Evolutionary conservation across 257 asterid species (phyloP).

Genomic region (Ligustrum vulgare): DNA sequence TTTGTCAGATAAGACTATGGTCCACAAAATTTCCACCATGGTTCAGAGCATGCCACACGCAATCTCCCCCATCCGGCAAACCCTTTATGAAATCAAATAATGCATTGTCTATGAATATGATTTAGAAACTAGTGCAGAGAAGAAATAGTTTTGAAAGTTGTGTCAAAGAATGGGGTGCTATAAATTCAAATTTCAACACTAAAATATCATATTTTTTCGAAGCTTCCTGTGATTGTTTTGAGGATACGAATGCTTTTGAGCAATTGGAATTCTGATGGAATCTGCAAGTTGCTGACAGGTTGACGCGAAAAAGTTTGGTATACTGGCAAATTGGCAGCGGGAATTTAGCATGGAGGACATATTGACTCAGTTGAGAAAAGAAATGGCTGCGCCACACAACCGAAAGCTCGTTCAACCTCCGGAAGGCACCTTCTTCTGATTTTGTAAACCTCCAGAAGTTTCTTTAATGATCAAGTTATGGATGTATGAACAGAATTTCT

Average conservation of each 20-base stretch:
- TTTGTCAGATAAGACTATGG: not conserved
- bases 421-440: conserved; percentile 49
- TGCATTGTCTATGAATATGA: not conserved
- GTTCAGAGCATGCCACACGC: too few species aligned
- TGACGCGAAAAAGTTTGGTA: conserved; percentile 48
- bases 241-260: not conserved
- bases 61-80: too few species aligned
- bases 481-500: not conserved
- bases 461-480: not conserved
- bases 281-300: conserved; percentile 30
- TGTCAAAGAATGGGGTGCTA: not conserved
- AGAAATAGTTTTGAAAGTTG: not conserved
- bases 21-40: not conserved
- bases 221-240: not conserved
- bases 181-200: not conserved
- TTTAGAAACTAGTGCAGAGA: not conserved
- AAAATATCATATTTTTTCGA: not conserved
- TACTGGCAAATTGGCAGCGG: conserved; percentile 52
- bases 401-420: conserved; percentile 70
- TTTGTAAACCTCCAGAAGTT: conserved; percentile 10
- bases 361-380: conserved; percentile 56
- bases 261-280: not conserved
- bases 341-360: conserved; percentile 61
- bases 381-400: conserved; percentile 57
- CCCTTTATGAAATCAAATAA: too few species aligned